Evolutionary conservation across 2,329 filamentous ascomycete species (phyloP), one percentile per base, ranked within the genome.

Genomic region (Corniculantispora saksenae): DNA sequence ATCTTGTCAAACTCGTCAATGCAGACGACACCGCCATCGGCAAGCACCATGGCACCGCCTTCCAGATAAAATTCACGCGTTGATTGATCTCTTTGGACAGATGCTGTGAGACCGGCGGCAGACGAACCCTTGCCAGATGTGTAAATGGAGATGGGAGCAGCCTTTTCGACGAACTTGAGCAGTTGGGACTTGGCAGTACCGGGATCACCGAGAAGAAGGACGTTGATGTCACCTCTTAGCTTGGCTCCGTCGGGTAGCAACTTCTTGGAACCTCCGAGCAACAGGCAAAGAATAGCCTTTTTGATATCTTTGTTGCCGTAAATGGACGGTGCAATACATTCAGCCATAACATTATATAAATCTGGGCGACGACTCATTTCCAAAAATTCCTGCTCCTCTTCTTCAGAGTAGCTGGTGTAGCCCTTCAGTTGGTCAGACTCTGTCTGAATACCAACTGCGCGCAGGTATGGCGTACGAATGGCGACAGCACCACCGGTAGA

Each of bases 1-100:
- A 99, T 99, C 83, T 99, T 99, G 82, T 99, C 95, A 75, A 99
- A 99, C 79, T 99, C 95, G 75, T 99, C 95, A 71, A 99, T 99
- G 78, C 95, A 98, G 12, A 98, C 95, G 1, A 98, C 94, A 72
- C 95, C 95, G 2, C 94, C 94, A 70, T 99, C 95, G 4, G 95
- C 95, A 21, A 99, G 87, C 3, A 99, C 95, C 95, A 99, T 98
- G 38, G 95, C 95, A 79, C 95, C 95, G 55, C 95, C 95, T 82
- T 99, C 95, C 0, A 99, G 88, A 73, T 98, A 99, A 78, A 99
- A 99, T 76, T 99, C 95, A 60, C 95, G 87, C 0, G 94, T 97
- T 17, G 89, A 91, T 17, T 92, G 89, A 73, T 99, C 95, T 66
- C 95, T 89, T 72, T 99, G 95, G 1, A 99, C 95, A 0, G 95